Base-by-base conservation (phyloP, 306 rosid species). In the Inga oerstediana region DNA sequence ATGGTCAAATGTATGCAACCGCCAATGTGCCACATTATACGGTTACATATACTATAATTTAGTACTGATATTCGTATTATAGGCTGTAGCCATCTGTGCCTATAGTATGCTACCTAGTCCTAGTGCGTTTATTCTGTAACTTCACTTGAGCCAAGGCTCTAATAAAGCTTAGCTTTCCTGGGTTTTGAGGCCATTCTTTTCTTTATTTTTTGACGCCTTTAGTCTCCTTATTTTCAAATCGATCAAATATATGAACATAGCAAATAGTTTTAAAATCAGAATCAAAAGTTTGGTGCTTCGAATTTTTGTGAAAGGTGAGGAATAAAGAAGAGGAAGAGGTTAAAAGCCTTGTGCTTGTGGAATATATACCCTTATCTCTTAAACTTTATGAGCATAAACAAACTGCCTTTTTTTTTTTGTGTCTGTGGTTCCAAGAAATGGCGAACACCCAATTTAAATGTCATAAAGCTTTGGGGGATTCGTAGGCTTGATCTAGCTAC, bases 311-410 rank as follows among this genome's bases (percentile, higher is more conserved):
- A 74, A 52, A 49, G 30, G 45, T 9, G 43, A 56, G 17, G 61
- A 14, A 72, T 72, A 80, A 72, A 69, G 66, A 67, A 46, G 79
- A 74, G 44, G 66, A 69, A 67, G 81, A 75, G 65, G 80, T 58
- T 56, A 82, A 66, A 85, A 79, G 88, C 74, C 44, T 77, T 69
- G 80, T 70, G 82, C 81, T 75, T 12, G 70, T 56, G 85, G 90
- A 87, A 87, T 82, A 84, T 79, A 84, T 87, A 56, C 90, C 83
- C 74, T 84, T 88, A 78, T 88, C 76, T 88, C 76, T 64, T 27
- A 32, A 79, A 70, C 88, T 82, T 87, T 76, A 64, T 5, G 43
- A 51, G 75, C 75, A 84, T 69, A 44, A 66, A 20, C 78, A 32
- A 62, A 43, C 54, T 78, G 51, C 44, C 24, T 61, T 80, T 30